Evolutionary conservation across 2,329 filamentous ascomycete genomes (phyloP).

Genomic region (Aspergillus texensis): DNA sequence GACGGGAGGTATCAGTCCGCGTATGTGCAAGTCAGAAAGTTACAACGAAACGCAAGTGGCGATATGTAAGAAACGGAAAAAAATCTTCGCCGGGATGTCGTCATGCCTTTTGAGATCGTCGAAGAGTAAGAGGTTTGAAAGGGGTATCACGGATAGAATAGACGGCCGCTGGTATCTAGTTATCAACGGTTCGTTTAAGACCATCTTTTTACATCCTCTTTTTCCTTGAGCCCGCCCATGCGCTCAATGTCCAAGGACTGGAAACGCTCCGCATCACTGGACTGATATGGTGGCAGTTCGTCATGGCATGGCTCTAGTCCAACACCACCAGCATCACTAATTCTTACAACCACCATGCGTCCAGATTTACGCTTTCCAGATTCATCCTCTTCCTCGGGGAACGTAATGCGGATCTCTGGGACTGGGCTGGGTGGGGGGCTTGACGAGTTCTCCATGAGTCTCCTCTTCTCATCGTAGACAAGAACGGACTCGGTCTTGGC

Average conservation of each 20-base stretch:
- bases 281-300: constrained; percentile 86
- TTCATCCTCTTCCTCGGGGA: constrained; percentile 88
- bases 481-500: constrained; percentile 70
- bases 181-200: constrained; percentile 26
- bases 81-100: constrained; percentile 33
- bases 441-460: constrained; percentile 73
- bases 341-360: constrained; percentile 85
- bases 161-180: constrained; percentile 3
- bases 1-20: constrained; percentile 20
- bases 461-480: constrained; percentile 77
- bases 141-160: constrained; percentile 17
- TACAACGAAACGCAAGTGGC: constrained; percentile 18
- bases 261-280: constrained; percentile 76
- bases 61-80: constrained; percentile 28
- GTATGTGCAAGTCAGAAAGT: constrained; percentile 37
- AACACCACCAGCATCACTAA: constrained; percentile 81
- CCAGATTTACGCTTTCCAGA: constrained; percentile 78
- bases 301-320: constrained; percentile 83
- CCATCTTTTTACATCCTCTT: constrained; percentile 56
- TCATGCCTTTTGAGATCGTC: constrained; percentile 37
- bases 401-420: constrained; percentile 96
- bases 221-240: constrained; percentile 93
- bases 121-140: constrained; percentile 20
- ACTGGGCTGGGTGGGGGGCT: constrained; percentile 81
- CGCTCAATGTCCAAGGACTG: constrained; percentile 93